These are phyloP conservation scores for Wickerhamiella sergipiensis DNA, from an alignment of 805 yeast genomes.

Conservation along the genomic window DNA sequence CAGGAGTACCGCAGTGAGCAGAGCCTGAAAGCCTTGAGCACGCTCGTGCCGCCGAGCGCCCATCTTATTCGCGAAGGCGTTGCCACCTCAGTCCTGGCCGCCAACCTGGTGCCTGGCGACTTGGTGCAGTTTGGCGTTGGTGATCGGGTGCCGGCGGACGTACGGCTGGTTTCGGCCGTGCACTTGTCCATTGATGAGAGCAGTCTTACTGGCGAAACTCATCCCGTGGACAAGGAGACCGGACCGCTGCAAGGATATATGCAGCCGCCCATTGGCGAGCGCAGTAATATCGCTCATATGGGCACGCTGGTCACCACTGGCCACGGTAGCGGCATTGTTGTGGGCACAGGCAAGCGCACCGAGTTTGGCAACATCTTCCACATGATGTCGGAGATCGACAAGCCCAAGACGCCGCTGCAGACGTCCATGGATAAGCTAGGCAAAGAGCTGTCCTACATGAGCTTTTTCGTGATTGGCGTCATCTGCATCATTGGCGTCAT, in stretches of 20 bases:
- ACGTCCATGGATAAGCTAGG: conserved; percentile 92
- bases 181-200: conserved; percentile 84
- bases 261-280: conserved; percentile 42
- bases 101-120: conserved; percentile 90
- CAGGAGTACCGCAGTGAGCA: conserved; percentile 95
- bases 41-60: conserved; percentile 93
- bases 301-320: conserved; percentile 97
- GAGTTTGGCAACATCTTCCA: conserved; percentile 91
- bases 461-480: conserved; percentile 80
- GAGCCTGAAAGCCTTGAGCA: conserved; percentile 82
- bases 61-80: conserved; percentile 74
- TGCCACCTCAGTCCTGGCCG: conserved; percentile 71
- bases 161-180: conserved; percentile 64
- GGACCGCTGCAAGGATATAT: conserved; percentile 24
- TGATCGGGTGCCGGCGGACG: conserved; percentile 93
- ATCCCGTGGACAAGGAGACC: conserved; percentile 60
- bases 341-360: conserved; percentile 79
- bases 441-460: conserved; percentile 69
- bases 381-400: conserved; percentile 89
- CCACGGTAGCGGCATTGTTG: conserved; percentile 83
- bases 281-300: conserved; percentile 81
- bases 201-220: conserved; percentile 88
- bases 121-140: conserved; percentile 81
- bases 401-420: conserved; percentile 96
- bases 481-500: conserved; percentile 80